phyloP scores from a whole-genome alignment of 495 filamentous ascomycete species.

The Annulohypoxylon maeteangense region DNA sequence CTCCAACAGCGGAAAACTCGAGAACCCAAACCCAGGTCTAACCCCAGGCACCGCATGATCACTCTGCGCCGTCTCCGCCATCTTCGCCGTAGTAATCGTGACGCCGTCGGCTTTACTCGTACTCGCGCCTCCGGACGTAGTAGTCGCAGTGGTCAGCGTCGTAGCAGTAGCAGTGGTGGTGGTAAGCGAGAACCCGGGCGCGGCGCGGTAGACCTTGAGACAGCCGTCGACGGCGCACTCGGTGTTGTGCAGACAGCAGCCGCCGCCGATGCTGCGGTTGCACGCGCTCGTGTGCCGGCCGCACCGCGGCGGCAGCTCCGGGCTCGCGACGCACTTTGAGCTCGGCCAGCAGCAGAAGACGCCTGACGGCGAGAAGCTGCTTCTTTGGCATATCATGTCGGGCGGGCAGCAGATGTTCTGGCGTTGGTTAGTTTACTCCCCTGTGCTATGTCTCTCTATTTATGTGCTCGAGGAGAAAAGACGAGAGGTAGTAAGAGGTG shows the following conservation, averaged over 20 bases:
- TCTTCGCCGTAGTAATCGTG: conserved; percentile 30
- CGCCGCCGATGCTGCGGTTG: conserved; percentile 26
- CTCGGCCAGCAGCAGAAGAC: conserved; percentile 31
- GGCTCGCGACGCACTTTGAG: conserved; percentile 12
- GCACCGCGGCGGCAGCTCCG: conserved; percentile 25
- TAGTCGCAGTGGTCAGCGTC: background rate
- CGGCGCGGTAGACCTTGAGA: conserved; percentile 35
- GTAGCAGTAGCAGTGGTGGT: background rate
- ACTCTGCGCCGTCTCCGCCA: conserved; percentile 31
- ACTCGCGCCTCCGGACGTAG: background rate
- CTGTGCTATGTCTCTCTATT: too few relatives aligned
- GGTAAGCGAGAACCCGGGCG: conserved; percentile 26
- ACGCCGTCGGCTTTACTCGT: conserved; percentile 9
- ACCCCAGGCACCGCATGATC: background rate
- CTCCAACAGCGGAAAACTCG: conserved; percentile 20
- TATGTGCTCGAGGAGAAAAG: too few relatives aligned
- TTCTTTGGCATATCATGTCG: conserved; percentile 28
- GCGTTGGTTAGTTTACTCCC: background rate
- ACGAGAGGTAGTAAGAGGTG: too few relatives aligned
- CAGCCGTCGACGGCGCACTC: conserved; percentile 33
- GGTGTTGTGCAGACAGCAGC: conserved; percentile 30
- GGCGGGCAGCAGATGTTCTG: conserved; percentile 38
- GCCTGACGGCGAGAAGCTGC: conserved; percentile 33
- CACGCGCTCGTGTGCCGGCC: conserved; percentile 12
- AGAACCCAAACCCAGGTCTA: conserved; percentile 17